A percentile compares a stretch with the other conserved stretches of the same genome.
phyloP scores from a whole-genome alignment of 148 eudicot species.

The Rhododendron mucronatum region DNA sequence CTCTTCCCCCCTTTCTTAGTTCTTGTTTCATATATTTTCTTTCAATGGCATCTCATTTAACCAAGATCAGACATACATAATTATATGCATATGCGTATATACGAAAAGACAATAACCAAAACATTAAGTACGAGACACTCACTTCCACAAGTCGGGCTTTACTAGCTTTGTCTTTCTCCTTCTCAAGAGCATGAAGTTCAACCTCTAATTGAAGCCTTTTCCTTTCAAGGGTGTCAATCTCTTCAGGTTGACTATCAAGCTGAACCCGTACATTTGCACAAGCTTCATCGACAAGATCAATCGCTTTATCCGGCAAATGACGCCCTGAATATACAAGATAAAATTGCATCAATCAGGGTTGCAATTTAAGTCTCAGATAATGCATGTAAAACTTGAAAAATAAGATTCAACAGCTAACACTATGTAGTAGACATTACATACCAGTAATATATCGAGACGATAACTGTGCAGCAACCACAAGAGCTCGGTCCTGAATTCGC shows the following conservation, averaged over 20 bases:
- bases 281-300: constrained; percentile 87
- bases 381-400: neutral
- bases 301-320: constrained; percentile 84
- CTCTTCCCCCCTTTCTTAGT: neutral
- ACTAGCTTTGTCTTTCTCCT: constrained; percentile 91
- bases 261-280: constrained; percentile 91
- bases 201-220: constrained; percentile 77
- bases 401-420: no score
- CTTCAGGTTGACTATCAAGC: constrained; percentile 91
- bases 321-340: constrained; percentile 32
- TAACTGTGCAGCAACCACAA: constrained; percentile 66
- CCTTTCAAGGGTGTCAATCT: constrained; percentile 86
- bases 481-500: constrained; percentile 69
- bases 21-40: neutral
- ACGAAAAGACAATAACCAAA: neutral
- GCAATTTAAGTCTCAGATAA: neutral
- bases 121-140: constrained; percentile 2
- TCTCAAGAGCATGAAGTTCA: constrained; percentile 86
- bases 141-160: constrained; percentile 78
- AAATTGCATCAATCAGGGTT: neutral
- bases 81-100: neutral
- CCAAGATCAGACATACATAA: neutral
- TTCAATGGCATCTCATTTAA: neutral
- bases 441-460: constrained; percentile 76
- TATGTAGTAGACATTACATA: constrained; percentile 22